These are phyloP conservation scores for Ascocoryne sarcoides DNA, from an alignment of 2,329 filamentous ascomycete genomes.

Conservation along the genomic window DNA sequence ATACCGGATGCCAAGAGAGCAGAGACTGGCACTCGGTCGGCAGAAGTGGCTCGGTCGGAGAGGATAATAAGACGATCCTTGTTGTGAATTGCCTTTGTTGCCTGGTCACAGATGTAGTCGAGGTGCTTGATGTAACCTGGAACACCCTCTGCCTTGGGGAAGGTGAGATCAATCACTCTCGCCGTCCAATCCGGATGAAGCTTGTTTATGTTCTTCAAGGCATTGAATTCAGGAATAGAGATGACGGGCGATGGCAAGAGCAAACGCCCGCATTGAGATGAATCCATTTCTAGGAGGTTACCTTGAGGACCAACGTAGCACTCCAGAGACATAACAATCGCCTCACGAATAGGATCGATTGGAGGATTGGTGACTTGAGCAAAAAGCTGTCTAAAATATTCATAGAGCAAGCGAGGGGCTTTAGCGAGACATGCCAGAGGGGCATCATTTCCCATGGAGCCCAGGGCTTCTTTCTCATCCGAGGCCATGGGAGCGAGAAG, in stretches of 20 bases:
- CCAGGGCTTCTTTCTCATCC: constrained; percentile 92
- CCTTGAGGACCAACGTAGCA: constrained; percentile 95
- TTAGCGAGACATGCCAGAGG: constrained; percentile 86
- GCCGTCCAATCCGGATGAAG: constrained; percentile 76
- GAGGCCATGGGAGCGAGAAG: constrained; percentile 92
- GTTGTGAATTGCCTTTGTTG: constrained; percentile 74
- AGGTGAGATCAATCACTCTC: constrained; percentile 85
- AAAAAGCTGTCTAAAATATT: constrained; percentile 97
- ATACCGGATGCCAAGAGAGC: constrained; percentile 82
- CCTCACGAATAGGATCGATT: constrained; percentile 94
- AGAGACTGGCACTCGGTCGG: constrained; percentile 77
- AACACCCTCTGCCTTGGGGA: constrained; percentile 75
- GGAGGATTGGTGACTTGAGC: constrained; percentile 97
- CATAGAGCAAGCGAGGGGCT: constrained; percentile 79
- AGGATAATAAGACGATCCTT: constrained; percentile 80
- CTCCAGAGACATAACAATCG: constrained; percentile 95
- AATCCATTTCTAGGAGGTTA: constrained; percentile 88
- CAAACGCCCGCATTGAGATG: constrained; percentile 78
- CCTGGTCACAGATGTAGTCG: constrained; percentile 78
- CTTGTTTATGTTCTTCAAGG: constrained; percentile 66
- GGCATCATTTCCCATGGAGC: constrained; percentile 96
- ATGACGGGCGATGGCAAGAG: constrained; percentile 83
- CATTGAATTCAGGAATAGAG: constrained; percentile 84
- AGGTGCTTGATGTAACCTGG: constrained; percentile 80
- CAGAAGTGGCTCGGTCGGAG: constrained; percentile 78